These are phyloP conservation scores for Epichloe coenophiala DNA, from an alignment of 2,329 filamentous ascomycete genomes.

Conservation along the genomic window DNA sequence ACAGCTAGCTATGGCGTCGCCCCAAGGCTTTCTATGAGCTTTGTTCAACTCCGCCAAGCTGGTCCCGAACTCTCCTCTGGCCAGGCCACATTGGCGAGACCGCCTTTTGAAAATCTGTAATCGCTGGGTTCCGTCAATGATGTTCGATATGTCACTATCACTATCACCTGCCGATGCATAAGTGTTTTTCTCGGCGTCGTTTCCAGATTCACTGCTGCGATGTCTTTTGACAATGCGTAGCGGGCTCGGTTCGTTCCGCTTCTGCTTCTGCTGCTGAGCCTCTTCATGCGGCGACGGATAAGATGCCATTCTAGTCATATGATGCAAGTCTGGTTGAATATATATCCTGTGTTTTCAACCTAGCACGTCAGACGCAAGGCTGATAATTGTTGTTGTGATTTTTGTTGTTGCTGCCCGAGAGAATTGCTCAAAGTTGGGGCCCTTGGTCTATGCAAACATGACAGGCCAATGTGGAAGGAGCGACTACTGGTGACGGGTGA, in stretches of 20 bases:
- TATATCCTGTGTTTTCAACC: not conserved
- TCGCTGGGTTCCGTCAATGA: not conserved
- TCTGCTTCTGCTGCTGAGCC: not conserved
- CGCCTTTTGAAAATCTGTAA: conserved; percentile 8
- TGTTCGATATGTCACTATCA: conserved; percentile 1
- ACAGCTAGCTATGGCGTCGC: conserved; percentile 7
- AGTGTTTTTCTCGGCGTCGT: not conserved
- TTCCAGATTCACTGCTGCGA: not conserved
- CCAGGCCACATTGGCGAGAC: not conserved
- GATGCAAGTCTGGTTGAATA: not conserved
- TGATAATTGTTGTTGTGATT: not conserved
- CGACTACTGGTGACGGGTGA: not conserved
- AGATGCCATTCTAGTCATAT: conserved; percentile 21
- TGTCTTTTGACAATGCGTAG: conserved; percentile 35
- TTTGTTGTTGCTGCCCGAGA: not conserved
- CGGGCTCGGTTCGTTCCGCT: conserved; percentile 26
- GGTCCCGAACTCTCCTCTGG: not conserved
- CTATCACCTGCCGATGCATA: not conserved
- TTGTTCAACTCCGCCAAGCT: conserved; percentile 6
- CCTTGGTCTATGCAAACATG: not conserved
- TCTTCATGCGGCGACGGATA: not conserved
- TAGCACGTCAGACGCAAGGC: not conserved
- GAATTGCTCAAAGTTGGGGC: not conserved
- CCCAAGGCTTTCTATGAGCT: conserved; percentile 5
- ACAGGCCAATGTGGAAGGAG: conserved; percentile 1